Percentiles rank a stretch among this genome's conserved stretches.
Evolutionary conservation across 1,139 yeast genomes (phyloP).

Genomic region (Nakaseomyces glabratus): DNA sequence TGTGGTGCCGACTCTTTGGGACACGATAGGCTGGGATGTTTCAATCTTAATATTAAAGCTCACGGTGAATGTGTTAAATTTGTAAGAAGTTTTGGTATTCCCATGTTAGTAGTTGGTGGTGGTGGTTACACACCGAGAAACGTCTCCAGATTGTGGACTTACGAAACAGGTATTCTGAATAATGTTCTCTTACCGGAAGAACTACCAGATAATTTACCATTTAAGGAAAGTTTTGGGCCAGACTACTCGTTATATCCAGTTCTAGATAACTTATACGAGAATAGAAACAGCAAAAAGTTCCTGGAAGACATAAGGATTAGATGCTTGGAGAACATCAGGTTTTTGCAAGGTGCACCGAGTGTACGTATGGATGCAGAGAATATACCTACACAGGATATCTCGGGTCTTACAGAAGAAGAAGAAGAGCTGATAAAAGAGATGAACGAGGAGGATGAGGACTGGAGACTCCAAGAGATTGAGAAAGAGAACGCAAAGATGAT

Average conservation of each 20-base stretch:
- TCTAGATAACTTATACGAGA: conserved; percentile 79
- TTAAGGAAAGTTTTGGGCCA: conserved; percentile 84
- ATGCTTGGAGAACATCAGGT: conserved; percentile 74
- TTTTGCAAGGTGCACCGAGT: conserved; percentile 83
- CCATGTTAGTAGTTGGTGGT: conserved; percentile 89
- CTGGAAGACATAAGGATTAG: conserved; percentile 71
- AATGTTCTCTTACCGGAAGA: conserved; percentile 68
- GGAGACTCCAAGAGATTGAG: conserved; percentile 33
- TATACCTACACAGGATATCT: conserved; percentile 74
- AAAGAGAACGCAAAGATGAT: conserved; percentile 34
- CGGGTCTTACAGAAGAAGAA: conserved; percentile 39
- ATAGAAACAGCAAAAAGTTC: conserved; percentile 76
- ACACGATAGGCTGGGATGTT: conserved; percentile 86
- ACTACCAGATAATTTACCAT: conserved; percentile 73
- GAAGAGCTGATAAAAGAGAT: conserved; percentile 46
- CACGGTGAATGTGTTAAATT: conserved; percentile 93
- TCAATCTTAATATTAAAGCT: conserved; percentile 83
- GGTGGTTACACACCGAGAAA: conserved; percentile 97
- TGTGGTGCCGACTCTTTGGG: conserved; percentile 92
- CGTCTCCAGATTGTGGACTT: conserved; percentile 90
- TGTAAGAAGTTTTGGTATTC: conserved; percentile 79
- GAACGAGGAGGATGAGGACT: conserved; percentile 33
- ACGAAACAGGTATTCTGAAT: conserved; percentile 81
- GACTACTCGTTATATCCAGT: conserved; percentile 87
- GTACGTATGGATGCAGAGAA: conserved; percentile 78